Conservation (phyloP, 129 eudicot genomes). For the Logfia minima region DNA sequence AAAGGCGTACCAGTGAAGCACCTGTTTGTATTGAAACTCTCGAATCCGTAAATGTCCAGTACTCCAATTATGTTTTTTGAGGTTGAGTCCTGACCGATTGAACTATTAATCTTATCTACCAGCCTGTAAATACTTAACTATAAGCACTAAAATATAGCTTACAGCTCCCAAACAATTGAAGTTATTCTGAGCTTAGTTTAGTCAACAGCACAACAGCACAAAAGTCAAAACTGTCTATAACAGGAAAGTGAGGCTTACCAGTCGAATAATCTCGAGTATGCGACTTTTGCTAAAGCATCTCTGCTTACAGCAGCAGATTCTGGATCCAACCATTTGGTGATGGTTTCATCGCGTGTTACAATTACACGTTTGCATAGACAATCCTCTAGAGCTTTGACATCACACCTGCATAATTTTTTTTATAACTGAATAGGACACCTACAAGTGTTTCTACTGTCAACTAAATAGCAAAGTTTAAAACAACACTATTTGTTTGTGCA, state of each 20-base stretch:
- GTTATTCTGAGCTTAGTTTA: slow-evolving; percentile 14
- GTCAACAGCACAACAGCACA: slow-evolving; percentile 15
- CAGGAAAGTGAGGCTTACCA: slow-evolving; percentile 51
- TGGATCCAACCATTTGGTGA: slow-evolving; percentile 84
- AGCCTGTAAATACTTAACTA: slow-evolving; percentile 55
- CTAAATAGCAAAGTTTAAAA: neutral
- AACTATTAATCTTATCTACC: slow-evolving; percentile 73
- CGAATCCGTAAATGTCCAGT: slow-evolving; percentile 93
- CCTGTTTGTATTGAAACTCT: slow-evolving; percentile 99
- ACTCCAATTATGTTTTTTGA: slow-evolving; percentile 77
- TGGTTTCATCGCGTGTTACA: slow-evolving; percentile 88
- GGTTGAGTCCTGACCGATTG: slow-evolving; percentile 88
- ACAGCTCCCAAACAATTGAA: neutral
- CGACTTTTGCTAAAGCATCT: slow-evolving; percentile 86
- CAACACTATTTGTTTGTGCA: neutral
- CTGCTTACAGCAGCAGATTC: slow-evolving; percentile 78
- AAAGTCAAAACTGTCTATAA: slow-evolving; percentile 12
- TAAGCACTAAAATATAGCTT: neutral
- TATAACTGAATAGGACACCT: slow-evolving; percentile 2
- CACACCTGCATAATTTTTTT: slow-evolving; percentile 61
- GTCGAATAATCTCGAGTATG: slow-evolving; percentile 83
- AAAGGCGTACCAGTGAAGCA: slow-evolving; percentile 80
- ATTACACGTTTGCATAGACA: slow-evolving; percentile 81
- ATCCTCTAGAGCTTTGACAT: slow-evolving; percentile 77
- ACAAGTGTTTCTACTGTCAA: slow-evolving; percentile 18